Conservation (phyloP, 2,329 filamentous ascomycete species). For the Fusarium mexicanum region DNA sequence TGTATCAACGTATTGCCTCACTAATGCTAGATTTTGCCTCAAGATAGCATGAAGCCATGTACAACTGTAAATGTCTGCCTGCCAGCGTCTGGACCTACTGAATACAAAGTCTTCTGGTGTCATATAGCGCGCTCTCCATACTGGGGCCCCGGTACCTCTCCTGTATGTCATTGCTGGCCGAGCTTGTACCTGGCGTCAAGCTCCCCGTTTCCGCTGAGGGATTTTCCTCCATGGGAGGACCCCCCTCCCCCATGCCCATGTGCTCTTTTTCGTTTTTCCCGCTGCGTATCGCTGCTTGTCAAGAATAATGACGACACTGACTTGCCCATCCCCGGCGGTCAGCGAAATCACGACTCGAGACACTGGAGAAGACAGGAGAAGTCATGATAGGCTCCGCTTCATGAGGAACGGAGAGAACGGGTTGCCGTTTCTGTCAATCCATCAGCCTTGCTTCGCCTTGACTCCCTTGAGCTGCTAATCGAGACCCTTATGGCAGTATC, state of each 20-base stretch:
- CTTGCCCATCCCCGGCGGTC: conserved; percentile 38
- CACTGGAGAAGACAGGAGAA: conserved; percentile 26
- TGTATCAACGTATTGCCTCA: conserved; percentile 18
- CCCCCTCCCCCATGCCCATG: conserved; percentile 34
- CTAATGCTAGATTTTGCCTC: conserved; percentile 29
- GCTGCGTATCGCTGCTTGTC: conserved; percentile 32
- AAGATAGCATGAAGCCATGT: conserved; percentile 18
- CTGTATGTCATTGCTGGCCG: conserved; percentile 40
- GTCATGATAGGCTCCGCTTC: conserved; percentile 14
- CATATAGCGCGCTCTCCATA: conserved; percentile 10
- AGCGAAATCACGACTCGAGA: conserved; percentile 42
- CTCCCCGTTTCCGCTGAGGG: conserved; percentile 41
- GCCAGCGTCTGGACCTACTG: conserved; percentile 8
- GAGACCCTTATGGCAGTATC: conserved; percentile 4
- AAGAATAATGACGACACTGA: conserved; percentile 43
- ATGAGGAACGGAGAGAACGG: conserved; percentile 3
- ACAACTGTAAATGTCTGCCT: conserved; percentile 13
- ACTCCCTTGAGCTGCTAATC: not conserved
- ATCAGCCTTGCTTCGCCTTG: conserved; percentile 12
- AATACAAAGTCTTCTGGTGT: conserved; percentile 27
- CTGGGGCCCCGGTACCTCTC: conserved; percentile 38
- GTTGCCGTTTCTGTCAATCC: conserved; percentile 24
- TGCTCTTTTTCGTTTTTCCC: conserved; percentile 22
- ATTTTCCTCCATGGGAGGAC: conserved; percentile 40
- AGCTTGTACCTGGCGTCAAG: conserved; percentile 33